Percentiles rank a stretch among this genome's conserved stretches.
Conservation (phyloP, 73 alveolate genomes). For the Paramecium primaurelia region DNA sequence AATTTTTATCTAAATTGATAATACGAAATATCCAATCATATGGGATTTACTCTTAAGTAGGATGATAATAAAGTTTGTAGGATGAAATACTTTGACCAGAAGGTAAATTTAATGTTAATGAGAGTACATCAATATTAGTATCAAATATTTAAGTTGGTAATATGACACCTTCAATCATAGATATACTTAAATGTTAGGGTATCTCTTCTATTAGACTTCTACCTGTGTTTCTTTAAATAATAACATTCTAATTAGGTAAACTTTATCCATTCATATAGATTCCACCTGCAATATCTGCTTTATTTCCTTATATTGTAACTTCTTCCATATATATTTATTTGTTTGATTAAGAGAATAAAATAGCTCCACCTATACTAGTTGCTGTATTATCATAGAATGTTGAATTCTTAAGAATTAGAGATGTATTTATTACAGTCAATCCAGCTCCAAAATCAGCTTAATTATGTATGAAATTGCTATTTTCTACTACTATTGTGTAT, state of each 20-base stretch:
- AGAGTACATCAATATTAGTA: background rate
- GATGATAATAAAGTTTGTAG: background rate
- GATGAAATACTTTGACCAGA: background rate
- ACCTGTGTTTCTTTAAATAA: background rate
- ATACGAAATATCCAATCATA: slow-evolving; percentile 7
- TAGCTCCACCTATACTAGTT: background rate
- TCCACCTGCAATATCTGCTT: background rate
- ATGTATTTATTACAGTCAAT: background rate
- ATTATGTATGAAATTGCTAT: background rate
- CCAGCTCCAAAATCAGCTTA: background rate
- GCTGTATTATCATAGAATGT: background rate
- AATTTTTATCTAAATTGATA: background rate
- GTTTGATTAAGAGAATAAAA: background rate
- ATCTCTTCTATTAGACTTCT: background rate
- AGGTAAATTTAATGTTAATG: background rate
- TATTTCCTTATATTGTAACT: background rate
- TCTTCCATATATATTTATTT: background rate
- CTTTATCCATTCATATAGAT: background rate
- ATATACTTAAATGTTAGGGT: background rate
- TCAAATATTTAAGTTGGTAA: background rate
- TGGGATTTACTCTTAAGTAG: background rate
- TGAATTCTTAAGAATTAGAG: background rate
- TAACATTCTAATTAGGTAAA: background rate
- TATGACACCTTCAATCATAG: background rate
- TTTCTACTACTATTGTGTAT: background rate